Base-by-base conservation (phyloP, 352 stramenopile species). In the Phytopythium mirpurense region DNA sequence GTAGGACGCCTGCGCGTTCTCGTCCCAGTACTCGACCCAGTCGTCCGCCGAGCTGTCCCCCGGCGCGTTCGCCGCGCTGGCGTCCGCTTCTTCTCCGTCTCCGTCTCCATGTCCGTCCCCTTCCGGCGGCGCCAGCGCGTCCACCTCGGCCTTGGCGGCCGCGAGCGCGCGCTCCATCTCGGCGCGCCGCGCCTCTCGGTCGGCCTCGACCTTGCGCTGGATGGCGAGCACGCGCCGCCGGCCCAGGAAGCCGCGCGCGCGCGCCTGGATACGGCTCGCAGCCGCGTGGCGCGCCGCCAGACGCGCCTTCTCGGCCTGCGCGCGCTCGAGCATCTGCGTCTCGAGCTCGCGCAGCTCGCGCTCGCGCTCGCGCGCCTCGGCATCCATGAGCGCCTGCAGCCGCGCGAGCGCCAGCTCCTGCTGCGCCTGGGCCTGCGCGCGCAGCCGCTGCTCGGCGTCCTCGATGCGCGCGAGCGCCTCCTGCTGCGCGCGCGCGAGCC, bases 11-110 rank as follows among this genome's bases (percentile, higher is more conserved):
- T 92, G 83, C 2, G 83, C 83, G 44, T 83, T 95, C 35, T 96
- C 86, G 60, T 96, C 86, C 86, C 84, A 95, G 61, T 94, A 95
- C 56, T 96, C 83, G 56, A 93, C 80, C 86, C 86, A 96, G 42
- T 95, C 80, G 7, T 88, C 79, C 8, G 67, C 51, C 23, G 56
- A 74, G 5, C 46, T 38, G 12, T 58, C 37, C 1, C 46, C 52
- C 0, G 54, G 44, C 3, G 29, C 53, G n/a, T 2, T 47, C 12
- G 62, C 60, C 26, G 26, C 55, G n/a, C n/a, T n/a, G n/a, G n/a
- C n/a, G n/a, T n/a, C n/a, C n/a, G n/a, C n/a, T n/a, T n/a, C n/a
- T 24, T 46, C 57, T 8, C 29, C 40, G 2, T 42, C 51, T 11
- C 7, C 53, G 15, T 61, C 52, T 11, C n/a, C n/a, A n/a, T n/a